These are phyloP conservation scores for Oryza glaberrima DNA, from an alignment of 176 grass and related monocot species.

Conservation along the genomic window DNA sequence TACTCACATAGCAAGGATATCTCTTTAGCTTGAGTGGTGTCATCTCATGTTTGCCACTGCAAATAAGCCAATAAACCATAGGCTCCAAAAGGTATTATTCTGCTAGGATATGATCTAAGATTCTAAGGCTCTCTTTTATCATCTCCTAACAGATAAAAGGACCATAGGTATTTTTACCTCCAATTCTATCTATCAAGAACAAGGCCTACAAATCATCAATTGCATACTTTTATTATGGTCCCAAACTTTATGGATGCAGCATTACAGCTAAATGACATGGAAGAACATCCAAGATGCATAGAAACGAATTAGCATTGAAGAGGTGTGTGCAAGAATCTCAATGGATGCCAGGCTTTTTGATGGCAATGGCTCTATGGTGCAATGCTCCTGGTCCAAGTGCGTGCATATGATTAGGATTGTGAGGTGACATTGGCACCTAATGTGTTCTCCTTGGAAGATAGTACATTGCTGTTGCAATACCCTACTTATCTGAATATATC, in stretches of 20 bases:
- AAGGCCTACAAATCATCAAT: background rate
- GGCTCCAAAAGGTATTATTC: constrained; percentile 42
- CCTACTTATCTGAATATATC: background rate
- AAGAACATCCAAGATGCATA: background rate
- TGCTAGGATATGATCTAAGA: constrained; percentile 51
- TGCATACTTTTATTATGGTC: background rate
- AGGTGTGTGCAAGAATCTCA: constrained; percentile 17
- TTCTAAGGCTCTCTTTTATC: constrained; percentile 28
- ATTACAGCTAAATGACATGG: background rate
- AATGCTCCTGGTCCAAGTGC: constrained; percentile 39
- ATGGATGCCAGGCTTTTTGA: background rate
- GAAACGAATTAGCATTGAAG: constrained; percentile 24
- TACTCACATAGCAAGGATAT: constrained; percentile 7
- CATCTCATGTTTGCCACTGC: constrained; percentile 62
- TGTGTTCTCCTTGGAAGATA: constrained; percentile 31
- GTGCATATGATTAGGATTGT: constrained; percentile 43
- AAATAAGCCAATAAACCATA: constrained; percentile 30
- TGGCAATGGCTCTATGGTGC: constrained; percentile 8
- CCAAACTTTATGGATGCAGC: background rate
- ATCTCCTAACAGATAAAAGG: constrained; percentile 31
- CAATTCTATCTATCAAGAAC: background rate
- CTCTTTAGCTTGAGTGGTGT: constrained; percentile 53
- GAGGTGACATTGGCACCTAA: constrained; percentile 42
- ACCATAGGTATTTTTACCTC: constrained; percentile 20
- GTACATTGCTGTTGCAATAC: constrained; percentile 15